A percentile compares a stretch with the other conserved stretches of the same genome.
phyloP scores from a whole-genome alignment of 163 green algal species.

The Scenedesmus sp. region DNA sequence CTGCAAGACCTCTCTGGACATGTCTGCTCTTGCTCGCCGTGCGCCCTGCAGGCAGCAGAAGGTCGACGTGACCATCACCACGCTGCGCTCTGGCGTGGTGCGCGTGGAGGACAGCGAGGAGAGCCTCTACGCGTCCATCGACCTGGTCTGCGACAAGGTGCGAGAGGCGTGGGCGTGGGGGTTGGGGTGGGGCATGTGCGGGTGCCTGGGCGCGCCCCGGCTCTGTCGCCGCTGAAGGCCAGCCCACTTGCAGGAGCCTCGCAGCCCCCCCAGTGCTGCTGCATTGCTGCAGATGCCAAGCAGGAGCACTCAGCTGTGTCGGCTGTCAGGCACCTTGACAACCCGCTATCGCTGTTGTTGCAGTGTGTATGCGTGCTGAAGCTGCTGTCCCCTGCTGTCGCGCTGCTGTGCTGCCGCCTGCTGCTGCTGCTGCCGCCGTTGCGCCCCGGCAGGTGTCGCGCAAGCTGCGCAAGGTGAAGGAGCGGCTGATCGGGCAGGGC shows the following conservation, averaged over 20 bases:
- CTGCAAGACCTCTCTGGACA: neutral
- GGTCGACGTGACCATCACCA: conserved; percentile 88
- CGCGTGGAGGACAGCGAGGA: conserved; percentile 90
- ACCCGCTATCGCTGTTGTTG: too few relatives aligned
- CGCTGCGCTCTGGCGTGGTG: conserved; percentile 85
- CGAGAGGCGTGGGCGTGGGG: neutral
- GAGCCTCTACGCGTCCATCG: conserved; percentile 92
- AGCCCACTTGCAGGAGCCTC: neutral
- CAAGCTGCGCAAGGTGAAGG: conserved; percentile 85
- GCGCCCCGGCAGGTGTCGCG: conserved; percentile 64
- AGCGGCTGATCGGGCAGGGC: conserved; percentile 80
- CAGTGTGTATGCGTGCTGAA: neutral
- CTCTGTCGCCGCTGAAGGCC: neutral
- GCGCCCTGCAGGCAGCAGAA: conserved; percentile 71
- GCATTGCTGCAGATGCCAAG: neutral
- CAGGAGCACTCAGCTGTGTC: too few relatives aligned
- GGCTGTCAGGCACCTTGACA: too few relatives aligned
- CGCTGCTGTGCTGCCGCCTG: neutral
- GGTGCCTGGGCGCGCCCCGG: too few relatives aligned
- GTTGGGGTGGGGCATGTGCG: too few relatives aligned
- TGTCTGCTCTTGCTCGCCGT: neutral
- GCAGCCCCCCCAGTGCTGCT: conserved; percentile 25
- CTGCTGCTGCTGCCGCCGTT: too few relatives aligned
- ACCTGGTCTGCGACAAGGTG: conserved; percentile 89
- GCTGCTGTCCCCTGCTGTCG: neutral